A percentile compares a stretch with the other conserved stretches of the same genome.
These are phyloP conservation scores for Elaeis oleifera DNA, from an alignment of 202 grass and related monocot species.

Conservation along the genomic window DNA sequence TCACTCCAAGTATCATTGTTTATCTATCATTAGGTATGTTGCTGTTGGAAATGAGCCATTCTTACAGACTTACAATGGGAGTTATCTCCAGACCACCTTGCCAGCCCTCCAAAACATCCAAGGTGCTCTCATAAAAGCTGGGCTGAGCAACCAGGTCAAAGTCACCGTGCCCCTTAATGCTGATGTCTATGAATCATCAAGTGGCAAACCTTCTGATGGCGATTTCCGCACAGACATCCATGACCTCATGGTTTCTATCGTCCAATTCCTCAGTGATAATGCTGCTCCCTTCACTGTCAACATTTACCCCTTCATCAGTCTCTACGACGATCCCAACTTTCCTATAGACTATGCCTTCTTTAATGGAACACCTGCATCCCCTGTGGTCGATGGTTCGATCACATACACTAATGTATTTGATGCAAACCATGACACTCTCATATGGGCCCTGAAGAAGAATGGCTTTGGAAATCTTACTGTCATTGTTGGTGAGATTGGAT, in stretches of 20 bases:
- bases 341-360: conserved; percentile 93
- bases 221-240: conserved; percentile 90
- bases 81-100: conserved; percentile 84
- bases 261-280: conserved; percentile 80
- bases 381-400: conserved; percentile 61
- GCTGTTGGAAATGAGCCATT: conserved; percentile 97
- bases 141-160: conserved; percentile 65
- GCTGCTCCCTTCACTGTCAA: conserved; percentile 77
- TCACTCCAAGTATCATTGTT: conserved; percentile 12
- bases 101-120: conserved; percentile 85
- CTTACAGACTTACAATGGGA: conserved; percentile 93
- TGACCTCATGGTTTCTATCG: conserved; percentile 74
- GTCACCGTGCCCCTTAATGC: conserved; percentile 78
- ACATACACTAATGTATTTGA: conserved; percentile 98
- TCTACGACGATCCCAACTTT: conserved; percentile 73
- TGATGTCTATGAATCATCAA: conserved; percentile 65
- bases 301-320: conserved; percentile 99
- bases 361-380: conserved; percentile 38
- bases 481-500: conserved; percentile 86
- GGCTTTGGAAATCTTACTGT: conserved; percentile 66
- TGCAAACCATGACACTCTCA: conserved; percentile 86
- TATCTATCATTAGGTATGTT: conserved; percentile 53
- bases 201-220: conserved; percentile 63
- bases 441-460: conserved; percentile 93
- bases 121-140: conserved; percentile 68